These are phyloP conservation scores for Podospora fimiseda DNA, from an alignment of 495 filamentous ascomycete species.

Conservation along the genomic window DNA sequence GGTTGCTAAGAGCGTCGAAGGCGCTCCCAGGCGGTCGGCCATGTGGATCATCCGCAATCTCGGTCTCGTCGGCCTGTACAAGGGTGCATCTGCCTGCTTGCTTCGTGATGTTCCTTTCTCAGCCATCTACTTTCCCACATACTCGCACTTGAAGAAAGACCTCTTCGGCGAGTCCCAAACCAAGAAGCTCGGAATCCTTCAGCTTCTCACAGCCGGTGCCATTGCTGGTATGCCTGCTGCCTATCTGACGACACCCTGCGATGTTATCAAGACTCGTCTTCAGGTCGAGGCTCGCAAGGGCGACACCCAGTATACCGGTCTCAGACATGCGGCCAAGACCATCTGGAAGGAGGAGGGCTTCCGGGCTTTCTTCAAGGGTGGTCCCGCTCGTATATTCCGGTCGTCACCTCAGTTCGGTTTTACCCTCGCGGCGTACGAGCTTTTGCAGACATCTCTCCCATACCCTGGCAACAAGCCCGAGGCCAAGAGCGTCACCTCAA, in stretches of 20 bases:
- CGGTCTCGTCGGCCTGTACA: slow-evolving; percentile 92
- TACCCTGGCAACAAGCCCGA: slow-evolving; percentile 57
- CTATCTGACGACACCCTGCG: slow-evolving; percentile 94
- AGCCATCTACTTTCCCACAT: slow-evolving; percentile 97
- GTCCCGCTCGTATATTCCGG: slow-evolving; percentile 86
- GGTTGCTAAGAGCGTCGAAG: slow-evolving; percentile 81
- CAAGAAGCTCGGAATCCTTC: slow-evolving; percentile 85
- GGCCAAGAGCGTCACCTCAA: slow-evolving; percentile 30
- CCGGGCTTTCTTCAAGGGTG: slow-evolving; percentile 96
- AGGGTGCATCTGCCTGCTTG: slow-evolving; percentile 92
- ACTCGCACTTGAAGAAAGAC: slow-evolving; percentile 88
- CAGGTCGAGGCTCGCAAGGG: slow-evolving; percentile 97
- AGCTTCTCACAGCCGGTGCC: slow-evolving; percentile 90
- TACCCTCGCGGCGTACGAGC: slow-evolving; percentile 89
- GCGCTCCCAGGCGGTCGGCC: slow-evolving; percentile 76
- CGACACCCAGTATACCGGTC: slow-evolving; percentile 73
- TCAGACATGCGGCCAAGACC: slow-evolving; percentile 80
- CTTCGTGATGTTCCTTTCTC: slow-evolving; percentile 96
- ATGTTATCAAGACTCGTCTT: slow-evolving; percentile 97
- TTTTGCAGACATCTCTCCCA: slow-evolving; percentile 77
- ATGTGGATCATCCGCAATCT: slow-evolving; percentile 97
- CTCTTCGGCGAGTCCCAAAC: slow-evolving; percentile 84
- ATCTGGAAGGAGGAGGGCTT: slow-evolving; percentile 89
- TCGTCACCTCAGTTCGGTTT: slow-evolving; percentile 97
- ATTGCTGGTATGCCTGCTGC: slow-evolving; percentile 98